Base-by-base conservation (phyloP, 192 early-diverging fungal genomes). In the Geosiphon pyriformis region DNA sequence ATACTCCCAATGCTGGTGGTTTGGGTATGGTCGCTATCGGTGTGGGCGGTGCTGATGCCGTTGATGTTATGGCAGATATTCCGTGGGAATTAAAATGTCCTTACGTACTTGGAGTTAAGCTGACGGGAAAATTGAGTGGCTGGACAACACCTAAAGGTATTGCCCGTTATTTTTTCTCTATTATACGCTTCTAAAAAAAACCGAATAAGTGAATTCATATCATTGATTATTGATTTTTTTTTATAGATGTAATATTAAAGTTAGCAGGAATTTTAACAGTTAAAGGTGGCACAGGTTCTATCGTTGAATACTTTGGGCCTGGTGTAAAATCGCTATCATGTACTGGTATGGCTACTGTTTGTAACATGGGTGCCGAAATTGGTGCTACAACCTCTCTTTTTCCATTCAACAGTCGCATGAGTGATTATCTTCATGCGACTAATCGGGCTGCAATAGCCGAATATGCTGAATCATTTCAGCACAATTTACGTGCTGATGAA, bases 51-150 rank as follows among this genome's bases (percentile, higher is more conserved):
- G 95, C 95, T 65, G 95, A 98, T 79, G 95, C 95, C n/a, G 95
- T 98, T 61, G 95, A 98, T 81, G 95, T 92, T 68, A 96, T 98
- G 94, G 93, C 94, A 26, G 87, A 91, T 57, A 94, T 98, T 76
- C 95, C 95, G 32, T 98, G 95, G 95, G 95, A 98, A 81, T 87
- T 98, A 72, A 98, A 98, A 87, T 94, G 92, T 77, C 95, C 95
- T 70, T 93, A 95, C 76, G 86, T 94, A 26, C 84, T 96, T 64
- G 95, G 95, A 71, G 92, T 98, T 64, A 86, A 90, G 74, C 78
- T 98, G 31, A 91, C 86, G 12, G 95, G 95, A 35, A 83, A 88
- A 72, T 78, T 95, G 54, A 81, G 76, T 68, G 93, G 90, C 70
- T 98, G 95, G 95, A 88, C 93, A 55, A 90, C 94, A 23, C 90